phyloP scores from a whole-genome alignment of 129 eudicot genomes.

The Pseudognaphalium luteoalbum region DNA sequence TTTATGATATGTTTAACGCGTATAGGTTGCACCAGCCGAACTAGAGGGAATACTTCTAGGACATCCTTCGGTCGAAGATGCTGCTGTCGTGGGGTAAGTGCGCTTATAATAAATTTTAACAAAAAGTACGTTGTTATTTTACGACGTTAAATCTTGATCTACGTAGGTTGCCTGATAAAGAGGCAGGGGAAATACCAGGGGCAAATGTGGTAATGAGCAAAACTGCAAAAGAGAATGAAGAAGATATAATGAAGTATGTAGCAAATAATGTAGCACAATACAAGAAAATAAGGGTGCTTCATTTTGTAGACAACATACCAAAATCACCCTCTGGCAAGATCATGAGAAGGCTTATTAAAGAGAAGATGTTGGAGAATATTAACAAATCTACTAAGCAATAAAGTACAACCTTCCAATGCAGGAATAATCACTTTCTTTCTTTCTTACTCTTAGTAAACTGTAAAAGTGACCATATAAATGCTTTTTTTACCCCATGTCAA shows the following conservation, averaged over 20 bases:
- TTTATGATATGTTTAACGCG: background rate
- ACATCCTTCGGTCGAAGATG: slow-evolving; percentile 81
- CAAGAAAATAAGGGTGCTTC: slow-evolving; percentile 71
- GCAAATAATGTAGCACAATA: slow-evolving; percentile 76
- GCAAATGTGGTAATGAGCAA: slow-evolving; percentile 77
- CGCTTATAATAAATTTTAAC: background rate
- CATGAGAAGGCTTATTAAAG: slow-evolving; percentile 82
- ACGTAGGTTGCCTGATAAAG: slow-evolving; percentile 75
- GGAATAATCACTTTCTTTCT: slow-evolving; percentile 5
- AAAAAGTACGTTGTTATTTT: too few species aligned
- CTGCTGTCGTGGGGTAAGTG: slow-evolving; percentile 77
- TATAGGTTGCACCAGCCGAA: slow-evolving; percentile 96
- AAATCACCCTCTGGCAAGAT: slow-evolving; percentile 91
- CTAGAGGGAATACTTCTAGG: slow-evolving; percentile 78
- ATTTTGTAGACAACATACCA: slow-evolving; percentile 79
- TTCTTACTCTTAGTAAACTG: background rate
- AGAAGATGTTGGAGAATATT: slow-evolving; percentile 51
- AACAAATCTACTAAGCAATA: slow-evolving; percentile 24
- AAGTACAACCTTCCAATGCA: slow-evolving; percentile 6
- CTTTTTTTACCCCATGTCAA: background rate
- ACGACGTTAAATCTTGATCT: background rate
- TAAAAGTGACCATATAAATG: background rate
- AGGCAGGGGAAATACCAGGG: slow-evolving; percentile 95
- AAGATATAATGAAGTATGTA: slow-evolving; percentile 71
- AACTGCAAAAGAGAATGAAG: slow-evolving; percentile 70